A percentile compares a stretch with the other conserved stretches of the same genome.
phyloP scores from a whole-genome alignment of 2,329 filamentous ascomycete species.

The Stachybotrys chartarum region DNA sequence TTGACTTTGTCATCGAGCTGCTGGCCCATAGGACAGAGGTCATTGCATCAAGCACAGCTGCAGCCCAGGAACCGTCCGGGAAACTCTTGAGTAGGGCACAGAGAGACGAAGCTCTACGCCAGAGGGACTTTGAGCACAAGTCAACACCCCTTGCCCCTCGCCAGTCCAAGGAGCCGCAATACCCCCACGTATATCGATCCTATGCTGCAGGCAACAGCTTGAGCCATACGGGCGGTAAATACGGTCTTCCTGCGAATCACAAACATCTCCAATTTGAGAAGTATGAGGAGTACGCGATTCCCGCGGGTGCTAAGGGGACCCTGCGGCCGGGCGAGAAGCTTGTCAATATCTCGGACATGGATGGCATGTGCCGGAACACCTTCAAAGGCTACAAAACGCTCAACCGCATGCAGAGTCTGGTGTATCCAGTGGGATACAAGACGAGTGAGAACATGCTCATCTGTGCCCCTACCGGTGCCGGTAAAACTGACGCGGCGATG shows the following conservation, averaged over 20 bases:
- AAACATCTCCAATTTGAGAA: slow-evolving; percentile 63
- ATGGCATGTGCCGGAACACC: slow-evolving; percentile 82
- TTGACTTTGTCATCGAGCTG: slow-evolving; percentile 90
- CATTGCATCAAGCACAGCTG: slow-evolving; percentile 25
- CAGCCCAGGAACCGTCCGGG: slow-evolving; percentile 29
- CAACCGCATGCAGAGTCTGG: slow-evolving; percentile 96
- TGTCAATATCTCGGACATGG: slow-evolving; percentile 72
- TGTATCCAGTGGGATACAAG: slow-evolving; percentile 91
- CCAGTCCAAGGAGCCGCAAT: slow-evolving; percentile 66
- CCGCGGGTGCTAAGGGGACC: slow-evolving; percentile 71
- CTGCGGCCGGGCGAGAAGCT: slow-evolving; percentile 68
- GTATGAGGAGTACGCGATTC: slow-evolving; percentile 86
- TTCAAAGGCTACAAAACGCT: slow-evolving; percentile 91
- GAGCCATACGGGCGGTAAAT: slow-evolving; percentile 72
- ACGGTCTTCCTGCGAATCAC: slow-evolving; percentile 71
- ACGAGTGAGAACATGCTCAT: slow-evolving; percentile 99
- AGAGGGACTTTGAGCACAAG: slow-evolving; percentile 79
- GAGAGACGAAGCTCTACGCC: slow-evolving; percentile 69
- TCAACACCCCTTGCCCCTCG: slow-evolving; percentile 61
- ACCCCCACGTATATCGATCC: slow-evolving; percentile 87
- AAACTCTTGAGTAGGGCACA: slow-evolving; percentile 68
- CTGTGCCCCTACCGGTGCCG: slow-evolving; percentile 93
- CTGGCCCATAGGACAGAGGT: slow-evolving; percentile 70
- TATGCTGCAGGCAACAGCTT: slow-evolving; percentile 82
- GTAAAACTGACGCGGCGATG: slow-evolving; percentile 99